These are phyloP conservation scores for Nannochloris sp. DNA, from an alignment of 139 green algal species.

Conservation along the genomic window DNA sequence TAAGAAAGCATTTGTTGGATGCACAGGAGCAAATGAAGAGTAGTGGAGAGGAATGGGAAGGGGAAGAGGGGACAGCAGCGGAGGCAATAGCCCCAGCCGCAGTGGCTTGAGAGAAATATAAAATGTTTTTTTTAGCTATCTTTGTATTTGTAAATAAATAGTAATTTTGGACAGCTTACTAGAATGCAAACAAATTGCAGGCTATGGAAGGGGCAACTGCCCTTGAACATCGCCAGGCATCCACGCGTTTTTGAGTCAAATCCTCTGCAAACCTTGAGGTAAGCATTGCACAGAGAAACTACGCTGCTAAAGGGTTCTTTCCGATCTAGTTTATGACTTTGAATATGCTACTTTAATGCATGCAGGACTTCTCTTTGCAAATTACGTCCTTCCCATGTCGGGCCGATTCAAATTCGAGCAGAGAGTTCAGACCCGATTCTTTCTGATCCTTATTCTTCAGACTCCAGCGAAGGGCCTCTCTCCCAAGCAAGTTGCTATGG, in stretches of 20 bases:
- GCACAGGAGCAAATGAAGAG: no score
- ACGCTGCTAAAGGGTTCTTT: neutral
- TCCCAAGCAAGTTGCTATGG: conserved; percentile 61
- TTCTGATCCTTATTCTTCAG: neutral
- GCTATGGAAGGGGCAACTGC: neutral
- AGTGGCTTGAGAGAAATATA: no score
- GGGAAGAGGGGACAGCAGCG: no score
- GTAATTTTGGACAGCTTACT: neutral
- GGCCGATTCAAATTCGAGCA: neutral
- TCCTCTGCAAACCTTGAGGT: neutral
- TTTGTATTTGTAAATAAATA: neutral
- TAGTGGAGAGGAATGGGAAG: no score
- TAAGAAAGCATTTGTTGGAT: conserved; percentile 37
- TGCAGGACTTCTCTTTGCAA: neutral
- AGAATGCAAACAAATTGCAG: neutral
- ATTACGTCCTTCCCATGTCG: neutral
- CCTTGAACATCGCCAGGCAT: neutral
- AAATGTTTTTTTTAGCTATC: neutral
- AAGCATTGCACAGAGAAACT: neutral
- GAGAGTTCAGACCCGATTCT: neutral
- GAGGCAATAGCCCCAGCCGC: no score
- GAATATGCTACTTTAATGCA: neutral
- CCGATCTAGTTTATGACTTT: neutral
- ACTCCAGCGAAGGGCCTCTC: neutral
- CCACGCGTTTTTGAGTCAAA: neutral